A percentile compares a stretch with the other conserved stretches of the same genome.
phyloP scores from a whole-genome alignment of 257 asterid species.

The Forsythia suspensa region DNA sequence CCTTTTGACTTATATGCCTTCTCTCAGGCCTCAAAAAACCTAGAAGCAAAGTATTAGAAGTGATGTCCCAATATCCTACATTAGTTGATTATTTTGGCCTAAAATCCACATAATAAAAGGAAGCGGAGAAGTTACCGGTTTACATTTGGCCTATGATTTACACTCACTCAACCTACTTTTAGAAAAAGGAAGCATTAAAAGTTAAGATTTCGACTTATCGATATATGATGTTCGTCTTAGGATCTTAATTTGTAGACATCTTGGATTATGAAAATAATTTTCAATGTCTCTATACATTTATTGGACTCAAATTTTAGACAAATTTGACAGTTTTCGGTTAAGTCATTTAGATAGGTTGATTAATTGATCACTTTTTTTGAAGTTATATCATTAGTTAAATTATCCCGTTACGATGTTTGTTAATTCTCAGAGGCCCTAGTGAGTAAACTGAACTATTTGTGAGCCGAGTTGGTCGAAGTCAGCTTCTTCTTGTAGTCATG shows the following conservation, averaged over 20 bases:
- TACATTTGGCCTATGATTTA: neutral
- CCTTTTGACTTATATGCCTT: neutral
- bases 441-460: neutral
- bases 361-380: neutral
- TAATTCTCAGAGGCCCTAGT: too few species aligned
- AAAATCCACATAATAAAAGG: too few species aligned
- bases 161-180: neutral
- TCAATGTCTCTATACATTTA: too few species aligned
- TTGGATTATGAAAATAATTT: too few species aligned
- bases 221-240: neutral
- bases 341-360: neutral
- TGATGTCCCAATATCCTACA: too few species aligned
- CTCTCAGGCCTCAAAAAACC: neutral
- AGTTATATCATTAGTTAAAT: neutral
- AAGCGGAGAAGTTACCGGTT: neutral
- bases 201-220: too few species aligned
- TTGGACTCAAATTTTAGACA: too few species aligned
- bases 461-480: neutral
- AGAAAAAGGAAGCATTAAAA: too few species aligned
- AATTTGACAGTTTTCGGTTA: neutral
- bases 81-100: too few species aligned
- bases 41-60: too few species aligned
- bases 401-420: too few species aligned
- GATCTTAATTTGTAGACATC: too few species aligned
- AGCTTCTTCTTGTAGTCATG: neutral